Conservation (phyloP, 2,329 filamentous ascomycete genomes). For the Byssochlamys sp. region DNA sequence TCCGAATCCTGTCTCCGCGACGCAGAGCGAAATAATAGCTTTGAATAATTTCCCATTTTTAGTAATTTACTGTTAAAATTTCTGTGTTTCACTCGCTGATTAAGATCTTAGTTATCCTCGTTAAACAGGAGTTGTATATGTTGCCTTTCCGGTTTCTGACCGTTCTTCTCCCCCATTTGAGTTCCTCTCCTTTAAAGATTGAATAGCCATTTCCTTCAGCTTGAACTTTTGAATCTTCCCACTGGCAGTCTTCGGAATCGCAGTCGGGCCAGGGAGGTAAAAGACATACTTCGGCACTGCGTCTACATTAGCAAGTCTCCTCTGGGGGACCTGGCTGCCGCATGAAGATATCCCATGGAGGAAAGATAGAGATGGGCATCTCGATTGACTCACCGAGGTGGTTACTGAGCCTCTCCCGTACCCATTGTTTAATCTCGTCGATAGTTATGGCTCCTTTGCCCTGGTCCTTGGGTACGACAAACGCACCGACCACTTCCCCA, state of each 20-base stretch:
- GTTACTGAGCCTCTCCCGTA: constrained; percentile 59
- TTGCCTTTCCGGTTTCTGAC: background rate
- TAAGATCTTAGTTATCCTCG: background rate
- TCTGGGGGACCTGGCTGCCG: background rate
- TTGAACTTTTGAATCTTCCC: constrained; percentile 96
- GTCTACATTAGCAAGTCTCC: background rate
- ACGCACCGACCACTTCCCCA: constrained; percentile 79
- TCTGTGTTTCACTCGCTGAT: background rate
- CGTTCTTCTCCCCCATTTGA: background rate
- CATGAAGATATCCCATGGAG: background rate
- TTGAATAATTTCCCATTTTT: background rate
- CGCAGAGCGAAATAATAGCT: background rate
- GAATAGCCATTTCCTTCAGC: constrained; percentile 57
- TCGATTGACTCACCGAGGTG: constrained; percentile 47
- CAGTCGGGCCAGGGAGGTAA: constrained; percentile 50
- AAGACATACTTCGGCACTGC: constrained; percentile 79
- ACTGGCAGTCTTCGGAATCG: constrained; percentile 89
- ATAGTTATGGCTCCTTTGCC: constrained; percentile 36
- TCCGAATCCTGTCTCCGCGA: too few relatives aligned
- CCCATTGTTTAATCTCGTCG: constrained; percentile 61
- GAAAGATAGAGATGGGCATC: background rate
- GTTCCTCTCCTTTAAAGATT: constrained; percentile 32
- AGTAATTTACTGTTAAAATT: background rate
- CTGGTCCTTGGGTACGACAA: constrained; percentile 52
- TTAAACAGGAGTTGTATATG: background rate